Base-by-base conservation (phyloP, 768 basidiomycete genomes). In the Cyclocybe cylindracea region DNA sequence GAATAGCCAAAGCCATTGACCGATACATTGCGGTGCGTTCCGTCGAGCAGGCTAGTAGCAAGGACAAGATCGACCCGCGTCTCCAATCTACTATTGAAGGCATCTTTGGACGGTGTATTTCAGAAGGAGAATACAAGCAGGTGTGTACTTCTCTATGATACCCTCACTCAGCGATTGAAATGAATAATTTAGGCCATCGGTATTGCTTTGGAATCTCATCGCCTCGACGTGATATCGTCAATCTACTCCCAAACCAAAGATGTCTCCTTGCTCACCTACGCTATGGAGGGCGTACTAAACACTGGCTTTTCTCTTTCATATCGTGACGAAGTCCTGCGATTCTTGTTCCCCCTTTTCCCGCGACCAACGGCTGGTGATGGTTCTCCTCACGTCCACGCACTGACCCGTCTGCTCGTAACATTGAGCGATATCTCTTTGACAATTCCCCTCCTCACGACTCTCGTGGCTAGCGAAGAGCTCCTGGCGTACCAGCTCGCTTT, bases 401-500 rank as follows among this genome's bases (percentile, higher is more conserved):
- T 98, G 53, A 93, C 93, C 5, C 91, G 94, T 11, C 80, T 98
- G 35, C 85, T 95, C 61, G 88, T 98, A 38, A 91, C 94, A 14
- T 78, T 97, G 47, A 88, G 90, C 65, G 87, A 86, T 51, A 80
- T 89, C n/a, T 78, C 86, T 3, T 75, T 94, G 46, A 90, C 92
- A 1, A 78, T 91, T 6, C 78, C 85, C 10, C 78, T 95, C 46
- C 69, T 97, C 52, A 78, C 75, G 2, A 86, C 86, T 2, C 78
- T 97, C 7, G 78, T 94, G 10, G 78, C 80, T 4, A 78, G 79
- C 54, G 83, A 94, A 59, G 80, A 81, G 37, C 73, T 94, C 9
- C 74, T 96, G 19, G 94, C 94, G 1, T 96, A 94, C 68, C 97
- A 99, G 67, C 85, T 98, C 65, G 94, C 91, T 0, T 98, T 98